Base-by-base conservation (phyloP, 768 basidiomycete species). In the Dacryopinax spathularia region DNA sequence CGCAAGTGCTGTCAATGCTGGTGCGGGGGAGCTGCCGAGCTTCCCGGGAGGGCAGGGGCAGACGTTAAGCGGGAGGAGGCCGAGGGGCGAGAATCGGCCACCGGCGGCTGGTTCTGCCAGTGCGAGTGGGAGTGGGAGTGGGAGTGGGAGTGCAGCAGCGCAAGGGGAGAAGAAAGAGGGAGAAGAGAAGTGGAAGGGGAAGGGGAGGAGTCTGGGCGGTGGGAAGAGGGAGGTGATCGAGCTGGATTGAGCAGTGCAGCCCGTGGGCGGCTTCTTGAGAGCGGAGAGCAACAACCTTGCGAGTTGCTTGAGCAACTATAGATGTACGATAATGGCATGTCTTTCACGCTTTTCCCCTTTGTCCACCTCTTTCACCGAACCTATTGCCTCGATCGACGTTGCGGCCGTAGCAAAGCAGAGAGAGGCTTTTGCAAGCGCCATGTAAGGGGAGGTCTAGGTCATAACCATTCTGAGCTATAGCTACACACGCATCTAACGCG, bases 21-120 rank as follows among this genome's bases (percentile, higher is more conserved):
- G 69, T 65, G 73, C 60, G 67, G 72, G 20, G 69, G 69, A 61
- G 64, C 72, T 33, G 64, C 75, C 22, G 69, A 77, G 48, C 69
- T 76, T 72, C 25, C 22, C 16, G 25, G 65, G n/a, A n/a, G n/a
- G 65, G 22, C 61, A 65, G n/a, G 66, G 66, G 15, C 65, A 44
- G 13, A 65, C 65, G 29, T 60, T 67, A 2, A 62, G 60, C 36
- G 66, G 66, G 1, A 43, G 44, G 29, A 18, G 44, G n/a, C 20
- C 63, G 15, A 60, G 56, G 6, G 34, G 63, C 18, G 44, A n/a
- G n/a, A n/a, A 10, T 20, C 48, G 48, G 13, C 48, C 48, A 15
- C 48, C 48, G n/a, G n/a, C n/a, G n/a, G n/a, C n/a, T n/a, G n/a
- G n/a, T 18, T 31, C 29, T 29, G 12, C 48, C 25, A 15, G 9